Evolutionary conservation across 2,329 filamentous ascomycete genomes (phyloP), one percentile per base, ranked within the genome.

Genomic region (Ceratocystis papillata): DNA sequence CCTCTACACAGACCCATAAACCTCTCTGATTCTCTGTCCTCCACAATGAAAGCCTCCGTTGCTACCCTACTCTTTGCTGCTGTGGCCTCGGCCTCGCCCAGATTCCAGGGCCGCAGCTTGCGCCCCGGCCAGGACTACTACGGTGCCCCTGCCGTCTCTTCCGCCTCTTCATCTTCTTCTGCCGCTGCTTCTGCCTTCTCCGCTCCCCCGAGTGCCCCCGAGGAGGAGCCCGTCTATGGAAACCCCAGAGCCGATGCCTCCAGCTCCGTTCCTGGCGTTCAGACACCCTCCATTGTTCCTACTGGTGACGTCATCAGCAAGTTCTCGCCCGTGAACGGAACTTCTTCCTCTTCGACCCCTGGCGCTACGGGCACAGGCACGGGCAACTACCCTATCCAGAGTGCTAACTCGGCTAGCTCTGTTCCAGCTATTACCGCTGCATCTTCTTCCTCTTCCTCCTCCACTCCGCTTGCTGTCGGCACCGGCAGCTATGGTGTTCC

Each of bases 371-470:
- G 22, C 20, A 45, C 37, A 1, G 30, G 22, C 20, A 45, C 37
- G 4, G 30, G 22, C 15, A 25, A 15, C 20, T n/a, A 37, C 10
- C 33, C 37, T 5, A 17, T 45, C 45, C 25, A 44, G 10, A 44
- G 12, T 28, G 44, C 37, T 12, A 25, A 45, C 33, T 45, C 22
- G 6, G 33, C 55, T n/a, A 41, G 30, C 41, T n/a, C 65, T n/a
- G 64, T 65, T 37, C 30, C 64, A 10, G 53, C 44, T n/a, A 15
- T 60, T 17, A 61, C 48, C 48, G 8, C 60, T 46, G 1, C 45
- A 41, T 46, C 33, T 17, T 28, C 64, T 74, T 76, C 77, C 30
- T 75, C 76, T 74, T 76, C 77, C 30, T 75, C 76, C 41, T 74
- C 76, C 44, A 66, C 79, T 69, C 71, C 78, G 53, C 70, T 70